These are phyloP conservation scores for Vigna nakashimae DNA, from an alignment of 306 rosid species.

Conservation along the genomic window DNA sequence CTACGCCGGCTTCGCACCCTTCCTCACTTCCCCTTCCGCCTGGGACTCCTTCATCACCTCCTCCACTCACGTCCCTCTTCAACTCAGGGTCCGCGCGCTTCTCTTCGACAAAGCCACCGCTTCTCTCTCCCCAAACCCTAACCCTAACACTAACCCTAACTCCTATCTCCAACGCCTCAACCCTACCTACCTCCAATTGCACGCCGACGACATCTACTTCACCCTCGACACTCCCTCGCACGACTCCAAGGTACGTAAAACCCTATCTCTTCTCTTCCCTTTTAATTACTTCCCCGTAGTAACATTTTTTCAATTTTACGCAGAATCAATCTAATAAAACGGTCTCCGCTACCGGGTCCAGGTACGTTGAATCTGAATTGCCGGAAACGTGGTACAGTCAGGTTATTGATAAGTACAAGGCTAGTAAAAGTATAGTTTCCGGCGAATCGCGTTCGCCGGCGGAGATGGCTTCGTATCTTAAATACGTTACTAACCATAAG, in stretches of 20 bases:
- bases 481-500: conserved; percentile 57
- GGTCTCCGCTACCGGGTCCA: conserved; percentile 55
- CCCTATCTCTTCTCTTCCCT: conserved; percentile 4
- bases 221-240: conserved; percentile 61
- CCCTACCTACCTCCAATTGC: conserved; percentile 62
- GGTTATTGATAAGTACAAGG: conserved; percentile 66
- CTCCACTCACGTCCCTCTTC: conserved; percentile 78
- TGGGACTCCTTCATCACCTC: conserved; percentile 87
- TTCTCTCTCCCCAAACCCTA: conserved; percentile 56
- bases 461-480: conserved; percentile 76
- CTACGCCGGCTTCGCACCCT: conserved; percentile 65
- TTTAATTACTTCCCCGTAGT: not conserved
- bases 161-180: conserved; percentile 62
- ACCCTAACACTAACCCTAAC: not conserved
- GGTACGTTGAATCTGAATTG: conserved; percentile 71
- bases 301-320: conserved; percentile 16
- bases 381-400: conserved; percentile 92
- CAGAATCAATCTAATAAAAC: conserved; percentile 77
- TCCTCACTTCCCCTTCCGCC: conserved; percentile 71
- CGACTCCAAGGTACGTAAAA: not conserved
- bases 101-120: conserved; percentile 87
- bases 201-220: conserved; percentile 84
- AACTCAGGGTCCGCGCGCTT: conserved; percentile 90
- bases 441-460: conserved; percentile 72
- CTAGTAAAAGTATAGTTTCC: conserved; percentile 58